Conservation (phyloP, 176 grass and related monocot genomes). For the Hordeum vulgare region DNA sequence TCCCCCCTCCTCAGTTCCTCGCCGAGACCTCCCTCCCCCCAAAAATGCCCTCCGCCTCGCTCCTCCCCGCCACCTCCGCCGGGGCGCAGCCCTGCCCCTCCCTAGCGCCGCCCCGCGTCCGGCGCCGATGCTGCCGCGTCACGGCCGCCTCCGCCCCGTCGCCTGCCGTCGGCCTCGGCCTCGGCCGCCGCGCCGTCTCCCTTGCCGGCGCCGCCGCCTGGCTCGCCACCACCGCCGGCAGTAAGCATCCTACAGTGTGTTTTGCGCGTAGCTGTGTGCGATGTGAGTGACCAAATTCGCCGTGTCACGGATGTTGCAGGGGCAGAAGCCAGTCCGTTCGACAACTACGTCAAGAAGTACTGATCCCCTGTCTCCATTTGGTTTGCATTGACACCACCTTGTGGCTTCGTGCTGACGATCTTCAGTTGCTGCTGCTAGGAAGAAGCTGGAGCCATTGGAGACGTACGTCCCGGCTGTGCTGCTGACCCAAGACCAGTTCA, state of each 20-base stretch:
- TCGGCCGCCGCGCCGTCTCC: constrained; percentile 35
- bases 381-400: background rate
- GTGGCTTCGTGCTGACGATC: background rate
- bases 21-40: background rate
- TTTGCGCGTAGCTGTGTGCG: background rate
- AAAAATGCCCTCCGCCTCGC: constrained; percentile 11
- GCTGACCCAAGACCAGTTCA: constrained; percentile 73
- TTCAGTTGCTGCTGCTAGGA: constrained; percentile 37
- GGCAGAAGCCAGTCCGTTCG: constrained; percentile 51
- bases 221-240: constrained; percentile 5
- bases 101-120: background rate
- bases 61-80: constrained; percentile 31
- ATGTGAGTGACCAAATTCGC: background rate
- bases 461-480: constrained; percentile 76
- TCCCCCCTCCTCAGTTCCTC: background rate
- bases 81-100: constrained; percentile 5
- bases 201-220: constrained; percentile 30
- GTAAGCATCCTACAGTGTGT: constrained; percentile 14
- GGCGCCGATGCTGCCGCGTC: background rate
- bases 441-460: constrained; percentile 90
- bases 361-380: background rate
- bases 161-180: background rate
- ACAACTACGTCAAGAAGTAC: constrained; percentile 88
- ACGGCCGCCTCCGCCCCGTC: background rate
- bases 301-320: constrained; percentile 27